Evolutionary conservation across 1,139 yeast genomes (phyloP).

Genomic region (Candida tropicalis): DNA sequence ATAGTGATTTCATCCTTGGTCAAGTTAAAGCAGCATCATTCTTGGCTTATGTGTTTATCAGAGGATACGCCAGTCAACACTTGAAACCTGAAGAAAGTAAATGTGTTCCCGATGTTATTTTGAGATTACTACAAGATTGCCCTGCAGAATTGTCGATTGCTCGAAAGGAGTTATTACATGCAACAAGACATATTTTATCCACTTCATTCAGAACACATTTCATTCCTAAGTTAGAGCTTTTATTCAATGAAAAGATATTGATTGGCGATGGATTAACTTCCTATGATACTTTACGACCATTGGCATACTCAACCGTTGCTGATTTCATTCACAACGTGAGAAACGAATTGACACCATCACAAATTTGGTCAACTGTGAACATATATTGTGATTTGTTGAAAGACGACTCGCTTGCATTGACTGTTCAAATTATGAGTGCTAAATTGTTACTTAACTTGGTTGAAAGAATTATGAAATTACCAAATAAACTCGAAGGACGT

Average conservation of each 20-base stretch:
- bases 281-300: conserved; percentile 80
- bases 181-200: conserved; percentile 90
- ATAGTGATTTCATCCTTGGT: conserved; percentile 89
- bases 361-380: conserved; percentile 84
- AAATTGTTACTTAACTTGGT: conserved; percentile 84
- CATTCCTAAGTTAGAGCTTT: conserved; percentile 79
- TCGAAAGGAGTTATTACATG: conserved; percentile 89
- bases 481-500: conserved; percentile 82
- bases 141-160: conserved; percentile 96
- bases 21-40: conserved; percentile 98
- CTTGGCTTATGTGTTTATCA: conserved; percentile 84
- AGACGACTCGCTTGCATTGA: conserved; percentile 81
- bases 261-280: conserved; percentile 94
- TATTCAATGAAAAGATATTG: conserved; percentile 84
- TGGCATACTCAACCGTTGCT: conserved; percentile 95
- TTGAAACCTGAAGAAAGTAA: conserved; percentile 65
- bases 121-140: conserved; percentile 88
- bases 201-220: conserved; percentile 84
- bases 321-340: conserved; percentile 94
- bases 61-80: conserved; percentile 75
- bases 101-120: conserved; percentile 82
- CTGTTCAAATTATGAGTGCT: conserved; percentile 97
- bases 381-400: conserved; percentile 82
- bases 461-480: conserved; percentile 83
- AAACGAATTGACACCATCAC: conserved; percentile 78